These are phyloP conservation scores for Aegilops longissima DNA, from an alignment of 176 grass and related monocot genomes.

Conservation along the genomic window DNA sequence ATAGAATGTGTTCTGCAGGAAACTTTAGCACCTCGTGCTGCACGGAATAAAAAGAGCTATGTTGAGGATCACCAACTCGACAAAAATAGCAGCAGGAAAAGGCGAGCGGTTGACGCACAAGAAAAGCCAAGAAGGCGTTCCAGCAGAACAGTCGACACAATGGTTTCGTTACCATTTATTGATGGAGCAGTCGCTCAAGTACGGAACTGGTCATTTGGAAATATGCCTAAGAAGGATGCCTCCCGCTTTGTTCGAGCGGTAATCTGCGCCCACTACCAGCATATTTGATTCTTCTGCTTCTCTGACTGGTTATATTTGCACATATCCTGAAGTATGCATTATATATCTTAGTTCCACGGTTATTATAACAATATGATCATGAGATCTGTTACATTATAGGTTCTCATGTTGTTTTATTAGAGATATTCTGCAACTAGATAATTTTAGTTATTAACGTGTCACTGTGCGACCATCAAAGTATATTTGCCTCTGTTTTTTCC, in stretches of 20 bases:
- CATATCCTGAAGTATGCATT: not conserved
- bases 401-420: constrained; percentile 7
- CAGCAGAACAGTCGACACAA: constrained; percentile 62
- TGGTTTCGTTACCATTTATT: constrained; percentile 63
- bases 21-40: constrained; percentile 96
- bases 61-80: constrained; percentile 75
- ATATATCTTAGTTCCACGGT: constrained; percentile 5
- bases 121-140: constrained; percentile 83
- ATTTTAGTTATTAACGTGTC: not conserved
- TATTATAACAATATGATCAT: constrained; percentile 11
- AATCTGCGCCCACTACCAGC: constrained; percentile 24
- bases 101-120: constrained; percentile 52
- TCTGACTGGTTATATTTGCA: not conserved
- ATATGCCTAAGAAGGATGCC: constrained; percentile 88
- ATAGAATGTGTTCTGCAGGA: constrained; percentile 45
- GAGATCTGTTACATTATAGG: constrained; percentile 8
- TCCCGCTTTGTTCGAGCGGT: constrained; percentile 93
- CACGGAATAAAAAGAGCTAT: constrained; percentile 86
- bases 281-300: constrained; percentile 16
- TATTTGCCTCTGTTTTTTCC: not conserved
- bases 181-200: constrained; percentile 91
- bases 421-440: not conserved
- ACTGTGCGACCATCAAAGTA: not conserved
- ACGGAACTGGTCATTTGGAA: constrained; percentile 88
- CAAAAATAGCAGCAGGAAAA: constrained; percentile 69